Percentiles rank a stretch among this genome's conserved stretches.
phyloP scores from a whole-genome alignment of 208 protist genomes.

The Phytomonas sp. region DNA sequence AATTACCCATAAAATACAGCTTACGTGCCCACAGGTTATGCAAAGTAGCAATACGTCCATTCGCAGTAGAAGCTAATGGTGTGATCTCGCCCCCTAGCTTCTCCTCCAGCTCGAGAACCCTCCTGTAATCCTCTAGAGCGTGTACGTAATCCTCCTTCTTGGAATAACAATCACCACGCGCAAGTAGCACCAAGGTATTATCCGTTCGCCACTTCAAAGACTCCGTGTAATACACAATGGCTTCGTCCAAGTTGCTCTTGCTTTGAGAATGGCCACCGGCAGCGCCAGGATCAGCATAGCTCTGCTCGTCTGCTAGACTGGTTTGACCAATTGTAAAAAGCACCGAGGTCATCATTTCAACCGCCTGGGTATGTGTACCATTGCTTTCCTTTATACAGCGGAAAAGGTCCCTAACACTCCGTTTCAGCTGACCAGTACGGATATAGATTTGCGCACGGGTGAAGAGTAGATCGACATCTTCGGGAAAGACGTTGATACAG shows the following conservation, averaged over 20 bases:
- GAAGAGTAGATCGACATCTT: slow-evolving; percentile 67
- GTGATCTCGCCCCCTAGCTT: background rate
- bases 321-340: slow-evolving; percentile 58
- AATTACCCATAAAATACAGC: slow-evolving; percentile 37
- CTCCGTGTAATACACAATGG: slow-evolving; percentile 80
- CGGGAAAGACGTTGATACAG: slow-evolving; percentile 75
- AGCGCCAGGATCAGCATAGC: background rate
- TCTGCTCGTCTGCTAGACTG: slow-evolving; percentile 4
- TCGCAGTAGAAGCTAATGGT: slow-evolving; percentile 40
- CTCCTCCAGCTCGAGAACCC: slow-evolving; percentile 37
- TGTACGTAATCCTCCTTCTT: slow-evolving; percentile 70
- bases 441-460: slow-evolving; percentile 61
- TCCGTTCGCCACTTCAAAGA: slow-evolving; percentile 80
- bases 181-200: slow-evolving; percentile 76
- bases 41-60: slow-evolving; percentile 56
- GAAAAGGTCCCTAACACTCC: slow-evolving; percentile 77
- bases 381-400: slow-evolving; percentile 74
- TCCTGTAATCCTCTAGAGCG: slow-evolving; percentile 64
- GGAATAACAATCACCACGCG: slow-evolving; percentile 80
- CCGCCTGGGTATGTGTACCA: slow-evolving; percentile 64
- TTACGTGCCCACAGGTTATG: slow-evolving; percentile 79
- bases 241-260: slow-evolving; percentile 35
- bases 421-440: slow-evolving; percentile 45
- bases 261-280: background rate
- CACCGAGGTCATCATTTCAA: slow-evolving; percentile 77